phyloP scores from a whole-genome alignment of 192 early-diverging fungal genomes.

The Phlyctochytrium bullatum region DNA sequence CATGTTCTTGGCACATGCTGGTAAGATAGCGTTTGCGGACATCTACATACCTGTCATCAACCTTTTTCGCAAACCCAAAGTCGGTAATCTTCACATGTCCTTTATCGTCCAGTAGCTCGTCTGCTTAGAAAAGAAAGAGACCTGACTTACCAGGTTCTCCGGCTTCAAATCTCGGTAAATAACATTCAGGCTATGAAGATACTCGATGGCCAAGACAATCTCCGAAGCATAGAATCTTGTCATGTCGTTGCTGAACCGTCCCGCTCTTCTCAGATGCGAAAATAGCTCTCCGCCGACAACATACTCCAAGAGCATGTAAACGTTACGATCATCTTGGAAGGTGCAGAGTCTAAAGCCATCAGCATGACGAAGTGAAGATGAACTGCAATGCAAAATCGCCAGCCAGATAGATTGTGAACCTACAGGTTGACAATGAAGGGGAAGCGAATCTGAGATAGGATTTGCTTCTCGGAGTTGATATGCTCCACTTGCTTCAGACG shows the following conservation, averaged over 20 bases:
- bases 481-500: constrained; percentile 59
- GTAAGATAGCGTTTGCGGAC: constrained; percentile 4
- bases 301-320: constrained; percentile 97
- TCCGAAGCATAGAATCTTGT: constrained; percentile 95
- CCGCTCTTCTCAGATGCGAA: constrained; percentile 88
- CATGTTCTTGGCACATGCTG: constrained; percentile 69
- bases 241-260: constrained; percentile 91
- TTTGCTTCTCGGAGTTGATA: constrained; percentile 57
- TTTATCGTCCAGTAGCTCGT: constrained; percentile 70
- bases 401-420: not conserved
- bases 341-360: constrained; percentile 84
- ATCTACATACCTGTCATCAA: constrained; percentile 55
- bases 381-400: constrained; percentile 7
- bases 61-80: constrained; percentile 97
- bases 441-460: constrained; percentile 45
- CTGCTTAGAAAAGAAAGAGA: constrained; percentile 3
- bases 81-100: constrained; percentile 98
- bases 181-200: constrained; percentile 88
- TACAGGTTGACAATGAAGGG: constrained; percentile 59
- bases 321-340: constrained; percentile 89
- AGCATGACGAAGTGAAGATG: not conserved
- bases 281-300: constrained; percentile 96
- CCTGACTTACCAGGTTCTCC: constrained; percentile 56
- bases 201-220: constrained; percentile 93
- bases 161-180: constrained; percentile 98